Evolutionary conservation across 192 early-diverging fungal genomes (phyloP).

Genomic region (Umbelopsis vinacea): DNA sequence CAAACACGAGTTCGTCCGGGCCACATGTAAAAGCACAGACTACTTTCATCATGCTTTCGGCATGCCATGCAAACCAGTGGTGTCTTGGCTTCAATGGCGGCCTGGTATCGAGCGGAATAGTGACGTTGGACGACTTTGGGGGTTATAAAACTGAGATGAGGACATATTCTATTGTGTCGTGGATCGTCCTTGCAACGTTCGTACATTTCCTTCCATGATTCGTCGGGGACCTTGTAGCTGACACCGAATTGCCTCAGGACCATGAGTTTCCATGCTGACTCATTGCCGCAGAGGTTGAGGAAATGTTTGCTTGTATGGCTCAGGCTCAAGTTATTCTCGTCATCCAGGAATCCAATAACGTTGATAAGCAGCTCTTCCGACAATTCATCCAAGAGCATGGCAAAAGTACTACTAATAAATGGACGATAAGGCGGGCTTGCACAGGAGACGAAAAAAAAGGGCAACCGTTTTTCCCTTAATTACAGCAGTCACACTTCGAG

Average conservation of each 20-base stretch:
- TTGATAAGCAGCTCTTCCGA: slow-evolving; percentile 13
- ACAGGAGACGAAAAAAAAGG: background rate
- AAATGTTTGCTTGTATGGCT: slow-evolving; percentile 11
- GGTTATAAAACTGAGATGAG: slow-evolving; percentile 29
- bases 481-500: no score
- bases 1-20: slow-evolving; percentile 34
- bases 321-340: background rate
- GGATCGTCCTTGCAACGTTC: slow-evolving; percentile 29
- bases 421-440: background rate
- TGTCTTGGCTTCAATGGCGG: slow-evolving; percentile 33
- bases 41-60: slow-evolving; percentile 24
- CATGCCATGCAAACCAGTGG: slow-evolving; percentile 35
- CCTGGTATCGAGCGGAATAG: slow-evolving; percentile 24
- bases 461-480: slow-evolving; percentile 14
- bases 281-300: slow-evolving; percentile 11
- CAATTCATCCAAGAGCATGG: background rate
- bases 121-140: slow-evolving; percentile 27
- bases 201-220: slow-evolving; percentile 34
- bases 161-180: slow-evolving; percentile 32
- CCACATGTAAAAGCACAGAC: slow-evolving; percentile 39
- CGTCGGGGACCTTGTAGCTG: slow-evolving; percentile 32
- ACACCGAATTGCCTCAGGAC: slow-evolving; percentile 35
- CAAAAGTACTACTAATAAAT: background rate
- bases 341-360: background rate
- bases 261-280: slow-evolving; percentile 34